Evolutionary conservation across 2,329 filamentous ascomycete genomes (phyloP).

Genomic region (Nothopassalora personata): DNA sequence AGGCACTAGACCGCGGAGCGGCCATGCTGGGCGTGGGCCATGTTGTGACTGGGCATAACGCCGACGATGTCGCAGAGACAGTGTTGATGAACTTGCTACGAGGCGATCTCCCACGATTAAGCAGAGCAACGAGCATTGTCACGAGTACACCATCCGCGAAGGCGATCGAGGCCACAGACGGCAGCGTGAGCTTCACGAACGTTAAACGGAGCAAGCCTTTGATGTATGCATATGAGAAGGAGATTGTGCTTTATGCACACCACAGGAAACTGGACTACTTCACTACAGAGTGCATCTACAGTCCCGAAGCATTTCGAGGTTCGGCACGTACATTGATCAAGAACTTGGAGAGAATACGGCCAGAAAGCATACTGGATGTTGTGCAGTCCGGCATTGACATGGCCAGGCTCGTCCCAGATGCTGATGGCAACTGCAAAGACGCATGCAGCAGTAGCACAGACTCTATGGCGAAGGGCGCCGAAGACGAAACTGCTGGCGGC

Average conservation of each 20-base stretch:
- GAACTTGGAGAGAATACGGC: slow-evolving; percentile 85
- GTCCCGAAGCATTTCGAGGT: slow-evolving; percentile 90
- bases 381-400: slow-evolving; percentile 95
- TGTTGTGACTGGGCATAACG: slow-evolving; percentile 96
- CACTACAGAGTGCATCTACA: slow-evolving; percentile 97
- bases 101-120: slow-evolving; percentile 80
- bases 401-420: slow-evolving; percentile 70
- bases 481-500: slow-evolving; percentile 61
- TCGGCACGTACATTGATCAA: slow-evolving; percentile 91
- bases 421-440: slow-evolving; percentile 46
- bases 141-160: slow-evolving; percentile 51
- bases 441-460: slow-evolving; percentile 37
- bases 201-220: slow-evolving; percentile 94
- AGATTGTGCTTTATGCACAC: slow-evolving; percentile 95
- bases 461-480: slow-evolving; percentile 32
- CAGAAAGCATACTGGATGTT: slow-evolving; percentile 91
- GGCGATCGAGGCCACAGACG: slow-evolving; percentile 11
- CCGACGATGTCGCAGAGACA: slow-evolving; percentile 94
- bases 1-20: slow-evolving; percentile 88
- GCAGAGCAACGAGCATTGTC: slow-evolving; percentile 84
- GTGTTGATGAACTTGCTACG: slow-evolving; percentile 95
- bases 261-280: slow-evolving; percentile 98
- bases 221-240: slow-evolving; percentile 98
- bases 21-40: slow-evolving; percentile 82
- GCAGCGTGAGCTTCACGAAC: slow-evolving; percentile 60